phyloP scores from a whole-genome alignment of 176 grass and related monocot genomes.

The Zizania latifolia region DNA sequence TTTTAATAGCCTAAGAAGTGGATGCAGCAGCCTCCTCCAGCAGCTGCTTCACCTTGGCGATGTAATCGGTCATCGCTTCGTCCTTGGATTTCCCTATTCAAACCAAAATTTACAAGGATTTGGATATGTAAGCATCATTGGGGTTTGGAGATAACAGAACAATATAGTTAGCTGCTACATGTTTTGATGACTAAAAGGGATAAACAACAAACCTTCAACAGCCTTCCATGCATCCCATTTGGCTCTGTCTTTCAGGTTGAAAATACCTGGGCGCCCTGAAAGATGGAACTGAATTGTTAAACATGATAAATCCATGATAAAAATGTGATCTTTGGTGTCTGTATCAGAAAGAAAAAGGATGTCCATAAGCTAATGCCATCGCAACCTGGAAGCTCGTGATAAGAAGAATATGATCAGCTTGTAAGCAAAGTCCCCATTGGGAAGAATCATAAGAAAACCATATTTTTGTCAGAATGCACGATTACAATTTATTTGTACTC shows the following conservation, averaged over 20 bases:
- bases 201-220: slow-evolving; percentile 53
- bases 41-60: slow-evolving; percentile 80
- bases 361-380: neutral
- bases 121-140: neutral
- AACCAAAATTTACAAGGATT: neutral
- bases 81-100: slow-evolving; percentile 61
- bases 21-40: slow-evolving; percentile 53
- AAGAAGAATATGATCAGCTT: neutral
- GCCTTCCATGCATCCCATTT: slow-evolving; percentile 93
- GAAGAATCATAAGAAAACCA: neutral
- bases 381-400: neutral
- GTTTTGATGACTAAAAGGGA: neutral
- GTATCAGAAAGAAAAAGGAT: neutral
- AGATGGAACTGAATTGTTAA: neutral
- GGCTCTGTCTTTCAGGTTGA: slow-evolving; percentile 60
- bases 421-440: neutral
- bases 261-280: slow-evolving; percentile 55
- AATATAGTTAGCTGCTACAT: neutral
- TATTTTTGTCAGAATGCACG: neutral
- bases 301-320: neutral
- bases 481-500: neutral
- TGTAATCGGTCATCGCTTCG: slow-evolving; percentile 67
- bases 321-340: neutral
- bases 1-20: slow-evolving; percentile 20
- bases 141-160: neutral